Evolutionary conservation across 2,329 filamentous ascomycete species (phyloP).

Genomic region (Pseudomassariella vexata): DNA sequence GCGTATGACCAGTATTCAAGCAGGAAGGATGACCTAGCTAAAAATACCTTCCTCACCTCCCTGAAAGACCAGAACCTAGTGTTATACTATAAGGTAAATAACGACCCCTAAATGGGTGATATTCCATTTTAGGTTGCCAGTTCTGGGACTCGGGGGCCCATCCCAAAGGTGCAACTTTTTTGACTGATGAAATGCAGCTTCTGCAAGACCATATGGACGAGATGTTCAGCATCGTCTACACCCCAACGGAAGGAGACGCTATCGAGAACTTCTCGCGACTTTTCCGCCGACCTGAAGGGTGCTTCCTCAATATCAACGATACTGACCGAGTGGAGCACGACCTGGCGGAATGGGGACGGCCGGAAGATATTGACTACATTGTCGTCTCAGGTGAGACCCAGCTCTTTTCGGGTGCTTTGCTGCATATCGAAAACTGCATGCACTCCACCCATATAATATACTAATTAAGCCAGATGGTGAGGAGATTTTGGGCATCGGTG

Average conservation of each 20-base stretch:
- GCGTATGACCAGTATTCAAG: conserved; percentile 76
- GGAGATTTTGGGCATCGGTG: conserved; percentile 81
- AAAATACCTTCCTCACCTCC: conserved; percentile 83
- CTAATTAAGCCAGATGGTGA: conserved; percentile 40
- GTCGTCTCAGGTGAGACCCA: conserved; percentile 65
- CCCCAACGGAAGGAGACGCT: conserved; percentile 82
- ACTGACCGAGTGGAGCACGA: conserved; percentile 59
- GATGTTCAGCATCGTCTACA: conserved; percentile 90
- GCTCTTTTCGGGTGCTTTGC: not conserved
- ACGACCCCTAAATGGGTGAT: too few species aligned
- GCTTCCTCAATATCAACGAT: conserved; percentile 71
- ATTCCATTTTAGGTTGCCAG: too few species aligned
- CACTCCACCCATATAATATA: too few species aligned
- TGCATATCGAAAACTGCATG: too few species aligned
- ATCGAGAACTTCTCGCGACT: conserved; percentile 78
- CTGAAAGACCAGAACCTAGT: conserved; percentile 83
- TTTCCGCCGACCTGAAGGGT: conserved; percentile 74
- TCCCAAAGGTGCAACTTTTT: too few species aligned
- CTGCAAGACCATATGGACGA: conserved; percentile 74
- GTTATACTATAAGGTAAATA: conserved; percentile 64
- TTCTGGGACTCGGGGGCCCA: not conserved
- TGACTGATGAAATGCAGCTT: conserved; percentile 42
- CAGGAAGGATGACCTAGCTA: conserved; percentile 60
- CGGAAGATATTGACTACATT: conserved; percentile 80
- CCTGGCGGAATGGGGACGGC: conserved; percentile 60